Evolutionary conservation across 768 basidiomycete species (phyloP).

Genomic region (Phylloporus sp.): DNA sequence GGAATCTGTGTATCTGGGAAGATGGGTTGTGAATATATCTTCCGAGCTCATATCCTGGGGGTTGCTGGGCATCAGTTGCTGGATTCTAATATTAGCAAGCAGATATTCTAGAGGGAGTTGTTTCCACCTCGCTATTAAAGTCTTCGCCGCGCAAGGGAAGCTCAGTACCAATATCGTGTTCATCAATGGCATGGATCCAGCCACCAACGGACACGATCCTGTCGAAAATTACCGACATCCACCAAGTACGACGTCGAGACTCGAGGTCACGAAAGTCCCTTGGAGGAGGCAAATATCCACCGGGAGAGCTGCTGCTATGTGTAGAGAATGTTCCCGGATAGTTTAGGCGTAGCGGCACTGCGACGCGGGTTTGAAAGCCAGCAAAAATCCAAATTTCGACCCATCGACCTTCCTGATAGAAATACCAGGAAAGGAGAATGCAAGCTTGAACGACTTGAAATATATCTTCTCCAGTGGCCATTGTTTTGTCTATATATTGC

Average conservation of each 20-base stretch:
- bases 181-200: conserved; percentile 83
- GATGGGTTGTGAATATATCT: conserved; percentile 67
- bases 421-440: conserved; percentile 84
- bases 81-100: conserved; percentile 11
- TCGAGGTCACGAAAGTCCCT: conserved; percentile 74
- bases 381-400: conserved; percentile 92
- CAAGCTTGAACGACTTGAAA: conserved; percentile 87
- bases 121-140: conserved; percentile 68
- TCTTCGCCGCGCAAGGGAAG: conserved; percentile 71
- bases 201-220: conserved; percentile 78
- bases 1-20: conserved; percentile 75
- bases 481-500: conserved; percentile 82
- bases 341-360: conserved; percentile 77
- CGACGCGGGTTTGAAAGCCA: conserved; percentile 77
- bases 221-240: conserved; percentile 88
- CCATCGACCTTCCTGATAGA: conserved; percentile 86
- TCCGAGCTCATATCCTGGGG: conserved; percentile 66
- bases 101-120: conserved; percentile 1
- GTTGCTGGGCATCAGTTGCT: conserved; percentile 65
- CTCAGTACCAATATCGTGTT: conserved; percentile 81
- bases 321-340: conserved; percentile 81
- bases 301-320: conserved; percentile 63
- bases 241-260: conserved; percentile 79
- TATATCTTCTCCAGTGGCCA: conserved; percentile 86
- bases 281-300: conserved; percentile 77